A percentile compares a stretch with the other conserved stretches of the same genome.
These are phyloP conservation scores for Uncinocarpus reesii DNA, from an alignment of 2,329 filamentous ascomycete genomes.

Conservation along the genomic window DNA sequence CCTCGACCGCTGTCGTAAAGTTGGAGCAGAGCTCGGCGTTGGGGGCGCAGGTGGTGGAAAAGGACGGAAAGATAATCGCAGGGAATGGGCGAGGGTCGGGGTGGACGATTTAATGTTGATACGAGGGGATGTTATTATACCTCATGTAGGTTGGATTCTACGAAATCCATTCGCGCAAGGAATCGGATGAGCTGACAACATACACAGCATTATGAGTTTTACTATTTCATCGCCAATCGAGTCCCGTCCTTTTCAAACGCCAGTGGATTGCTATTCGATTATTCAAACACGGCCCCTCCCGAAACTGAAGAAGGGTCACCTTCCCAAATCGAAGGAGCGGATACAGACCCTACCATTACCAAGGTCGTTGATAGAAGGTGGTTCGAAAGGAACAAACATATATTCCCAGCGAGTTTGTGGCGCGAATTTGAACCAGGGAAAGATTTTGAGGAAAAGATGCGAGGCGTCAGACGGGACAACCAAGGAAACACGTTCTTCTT, in stretches of 20 bases:
- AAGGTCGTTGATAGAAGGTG: conserved; percentile 93
- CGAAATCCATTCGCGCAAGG: not conserved
- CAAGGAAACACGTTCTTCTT: conserved; percentile 94
- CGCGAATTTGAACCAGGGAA: conserved; percentile 85
- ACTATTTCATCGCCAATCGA: conserved; percentile 84
- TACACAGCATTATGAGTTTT: conserved; percentile 83
- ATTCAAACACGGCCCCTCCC: conserved; percentile 42
- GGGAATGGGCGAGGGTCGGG: conserved; percentile 84
- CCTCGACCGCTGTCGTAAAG: conserved; percentile 79
- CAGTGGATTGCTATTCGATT: conserved; percentile 70
- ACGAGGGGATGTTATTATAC: conserved; percentile 79
- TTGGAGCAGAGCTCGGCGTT: conserved; percentile 72
- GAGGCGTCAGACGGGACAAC: conserved; percentile 65
- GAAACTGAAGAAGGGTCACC: conserved; percentile 38
- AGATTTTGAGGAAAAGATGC: conserved; percentile 56
- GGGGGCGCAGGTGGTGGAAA: conserved; percentile 47
- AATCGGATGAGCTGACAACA: conserved; percentile 13
- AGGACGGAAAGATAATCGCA: conserved; percentile 49
- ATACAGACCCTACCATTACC: conserved; percentile 68
- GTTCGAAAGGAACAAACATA: conserved; percentile 98
- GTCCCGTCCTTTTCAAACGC: conserved; percentile 57
- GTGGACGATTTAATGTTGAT: conserved; percentile 95
- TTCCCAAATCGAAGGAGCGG: conserved; percentile 57
- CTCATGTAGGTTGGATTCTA: conserved; percentile 58
- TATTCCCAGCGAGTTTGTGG: conserved; percentile 93